Percentiles rank a stretch among this genome's conserved stretches.
Conservation (phyloP, 2,329 filamentous ascomycete genomes). For the Harringtonia aguacate region DNA sequence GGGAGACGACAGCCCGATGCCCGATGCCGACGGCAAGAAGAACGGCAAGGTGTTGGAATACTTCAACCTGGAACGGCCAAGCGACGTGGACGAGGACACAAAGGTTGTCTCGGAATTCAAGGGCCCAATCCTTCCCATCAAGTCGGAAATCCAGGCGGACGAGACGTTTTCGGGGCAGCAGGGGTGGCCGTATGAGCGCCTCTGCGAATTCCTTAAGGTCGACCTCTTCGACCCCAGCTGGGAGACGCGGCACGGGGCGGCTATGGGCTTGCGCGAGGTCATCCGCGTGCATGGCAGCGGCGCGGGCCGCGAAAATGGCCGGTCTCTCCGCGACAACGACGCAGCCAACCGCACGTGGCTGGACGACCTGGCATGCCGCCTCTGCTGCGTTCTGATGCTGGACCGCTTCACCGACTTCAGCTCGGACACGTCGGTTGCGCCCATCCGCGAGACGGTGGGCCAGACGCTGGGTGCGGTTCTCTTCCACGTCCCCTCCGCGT, state of each 20-base stretch:
- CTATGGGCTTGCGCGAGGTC: slow-evolving; percentile 88
- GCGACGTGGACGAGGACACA: slow-evolving; percentile 73
- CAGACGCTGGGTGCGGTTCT: slow-evolving; percentile 86
- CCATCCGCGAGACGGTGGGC: slow-evolving; percentile 89
- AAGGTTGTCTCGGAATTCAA: slow-evolving; percentile 97
- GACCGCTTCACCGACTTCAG: slow-evolving; percentile 97
- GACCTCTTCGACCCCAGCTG: slow-evolving; percentile 89
- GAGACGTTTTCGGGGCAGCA: slow-evolving; percentile 61
- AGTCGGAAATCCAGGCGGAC: slow-evolving; percentile 74
- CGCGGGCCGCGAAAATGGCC: slow-evolving; percentile 67
- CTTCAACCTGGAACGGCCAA: slow-evolving; percentile 74
- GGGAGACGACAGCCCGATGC: slow-evolving; percentile 46
- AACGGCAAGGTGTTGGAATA: slow-evolving; percentile 68
- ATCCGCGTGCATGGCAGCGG: slow-evolving; percentile 84
- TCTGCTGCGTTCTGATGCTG: slow-evolving; percentile 93
- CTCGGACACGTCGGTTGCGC: slow-evolving; percentile 91
- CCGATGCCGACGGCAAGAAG: slow-evolving; percentile 42
- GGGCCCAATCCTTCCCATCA: slow-evolving; percentile 67
- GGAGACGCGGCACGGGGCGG: slow-evolving; percentile 93
- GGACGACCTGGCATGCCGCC: slow-evolving; percentile 85
- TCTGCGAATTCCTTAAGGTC: slow-evolving; percentile 88
- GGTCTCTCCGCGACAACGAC: slow-evolving; percentile 65
- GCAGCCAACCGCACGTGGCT: slow-evolving; percentile 74
- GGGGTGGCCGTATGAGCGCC: slow-evolving; percentile 88
- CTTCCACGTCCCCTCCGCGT: slow-evolving; percentile 67